phyloP scores from a whole-genome alignment of 768 basidiomycete genomes.

The Leccinum sublutescens region DNA sequence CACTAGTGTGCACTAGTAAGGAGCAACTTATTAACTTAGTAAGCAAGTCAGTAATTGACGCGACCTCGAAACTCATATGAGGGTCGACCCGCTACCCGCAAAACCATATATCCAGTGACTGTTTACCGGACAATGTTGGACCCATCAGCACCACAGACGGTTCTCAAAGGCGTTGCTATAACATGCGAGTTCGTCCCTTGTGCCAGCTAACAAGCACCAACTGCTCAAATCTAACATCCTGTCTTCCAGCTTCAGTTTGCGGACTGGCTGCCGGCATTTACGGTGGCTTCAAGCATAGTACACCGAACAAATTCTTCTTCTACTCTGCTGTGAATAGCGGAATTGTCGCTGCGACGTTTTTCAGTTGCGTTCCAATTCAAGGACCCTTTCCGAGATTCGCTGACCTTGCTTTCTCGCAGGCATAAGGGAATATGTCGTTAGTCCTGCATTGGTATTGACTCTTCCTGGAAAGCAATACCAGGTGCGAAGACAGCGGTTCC shows the following conservation, averaged over 20 bases:
- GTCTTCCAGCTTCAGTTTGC: slow-evolving; percentile 52
- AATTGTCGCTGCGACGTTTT: slow-evolving; percentile 72
- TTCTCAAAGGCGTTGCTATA: slow-evolving; percentile 57
- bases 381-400: background rate
- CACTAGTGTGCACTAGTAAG: background rate
- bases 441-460: slow-evolving; percentile 53
- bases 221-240: slow-evolving; percentile 27
- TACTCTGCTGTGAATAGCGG: slow-evolving; percentile 72
- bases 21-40: no score
- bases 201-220: slow-evolving; percentile 5
- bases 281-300: slow-evolving; percentile 47
- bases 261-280: slow-evolving; percentile 45
- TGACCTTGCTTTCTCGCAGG: slow-evolving; percentile 39
- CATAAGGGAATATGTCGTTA: slow-evolving; percentile 72
- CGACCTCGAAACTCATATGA: background rate
- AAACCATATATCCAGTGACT: background rate
- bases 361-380: slow-evolving; percentile 50
- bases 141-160: slow-evolving; percentile 37
- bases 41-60: background rate
- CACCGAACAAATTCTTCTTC: slow-evolving; percentile 47
- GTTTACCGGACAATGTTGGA: slow-evolving; percentile 21
- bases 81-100: background rate
- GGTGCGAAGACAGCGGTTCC: slow-evolving; percentile 35
- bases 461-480: slow-evolving; percentile 49
- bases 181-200: slow-evolving; percentile 77